Evolutionary conservation across 768 basidiomycete species (phyloP).

Genomic region (Amanita subjunquillea): DNA sequence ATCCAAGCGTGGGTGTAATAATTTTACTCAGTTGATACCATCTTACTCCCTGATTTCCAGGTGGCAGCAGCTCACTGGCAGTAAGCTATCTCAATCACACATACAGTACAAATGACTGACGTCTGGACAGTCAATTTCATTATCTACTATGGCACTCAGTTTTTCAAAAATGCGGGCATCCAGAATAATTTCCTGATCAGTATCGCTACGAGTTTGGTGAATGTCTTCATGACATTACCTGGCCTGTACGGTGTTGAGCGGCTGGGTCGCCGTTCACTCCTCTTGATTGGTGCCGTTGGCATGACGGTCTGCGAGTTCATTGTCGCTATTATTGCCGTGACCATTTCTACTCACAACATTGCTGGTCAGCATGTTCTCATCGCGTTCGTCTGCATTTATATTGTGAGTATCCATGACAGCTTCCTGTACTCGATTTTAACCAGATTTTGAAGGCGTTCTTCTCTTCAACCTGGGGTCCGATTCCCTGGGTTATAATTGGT

Average conservation of each 20-base stretch:
- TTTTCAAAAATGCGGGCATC: conserved; percentile 55
- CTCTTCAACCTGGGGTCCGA: conserved; percentile 63
- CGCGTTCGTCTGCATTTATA: conserved; percentile 45
- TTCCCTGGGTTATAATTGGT: conserved; percentile 55
- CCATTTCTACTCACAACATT: conserved; percentile 30
- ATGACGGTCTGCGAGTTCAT: conserved; percentile 85
- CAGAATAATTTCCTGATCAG: conserved; percentile 48
- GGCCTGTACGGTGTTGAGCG: conserved; percentile 77
- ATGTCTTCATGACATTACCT: conserved; percentile 68
- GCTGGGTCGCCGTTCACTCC: conserved; percentile 72
- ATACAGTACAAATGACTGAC: background rate
- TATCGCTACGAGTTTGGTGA: conserved; percentile 67
- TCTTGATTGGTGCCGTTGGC: conserved; percentile 68
- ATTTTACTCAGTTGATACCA: background rate
- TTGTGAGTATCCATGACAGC: conserved; percentile 15
- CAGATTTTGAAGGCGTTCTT: conserved; percentile 25
- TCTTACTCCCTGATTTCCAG: background rate
- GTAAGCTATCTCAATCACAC: conserved; percentile 17
- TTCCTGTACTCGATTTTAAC: conserved; percentile 2
- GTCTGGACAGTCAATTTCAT: conserved; percentile 46
- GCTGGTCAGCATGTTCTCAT: conserved; percentile 54
- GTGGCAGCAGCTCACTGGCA: conserved; percentile 50
- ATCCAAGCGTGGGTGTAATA: conserved; percentile 39
- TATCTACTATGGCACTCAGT: conserved; percentile 63
- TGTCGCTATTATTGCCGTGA: conserved; percentile 50